Base-by-base conservation (phyloP, 2,329 filamentous ascomycete genomes). In the Incumbomyces lentus region DNA sequence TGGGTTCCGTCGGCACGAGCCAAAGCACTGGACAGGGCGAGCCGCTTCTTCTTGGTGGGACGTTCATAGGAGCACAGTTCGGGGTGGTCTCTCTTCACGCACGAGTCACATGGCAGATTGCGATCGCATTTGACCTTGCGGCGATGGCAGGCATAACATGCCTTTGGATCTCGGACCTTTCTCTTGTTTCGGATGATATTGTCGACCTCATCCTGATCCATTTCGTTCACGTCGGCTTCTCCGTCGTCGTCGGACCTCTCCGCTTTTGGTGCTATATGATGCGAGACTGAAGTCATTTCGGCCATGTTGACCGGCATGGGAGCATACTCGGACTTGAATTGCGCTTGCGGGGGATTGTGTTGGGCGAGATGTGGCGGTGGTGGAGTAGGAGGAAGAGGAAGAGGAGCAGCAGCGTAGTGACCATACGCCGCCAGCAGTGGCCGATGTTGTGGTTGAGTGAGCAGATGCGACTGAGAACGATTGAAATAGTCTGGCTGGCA, bases 31-130 rank as follows among this genome's bases (percentile, higher is more conserved):
- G 44, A 47, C n/a, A 58, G 44, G 2, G 58, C 52, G 31, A 61
- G 54, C 39, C 62, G 60, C 29, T 68, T 56, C 55, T 68, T 69
- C 55, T 71, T 71, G 19, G 66, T 66, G 7, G 68, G 68, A 4
- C 68, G 64, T 58, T 71, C 68, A 51, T 71, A 71, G 7, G 68
- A 70, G 52, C 68, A 71, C 12, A 71, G 63, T 42, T 71, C 67
- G 30, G 68, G 67, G 55, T 71, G 68, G 53, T 71, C 68, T 52
- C 68, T 64, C 55, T 71, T 71, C 39, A 71, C 67, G 48, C 68
- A 71, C 16, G 68, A 68, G 49, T 71, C 68, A 55, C 68, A 71
- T 2, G 68, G 68, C 7, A 71, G 56, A 40, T 71, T 70, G 34
- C 68, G 66, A 55, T 71, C 68, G 55, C 68, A 71, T 59, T 71